Base-by-base conservation (phyloP, 768 basidiomycete genomes). In the Suillus variegatus region DNA sequence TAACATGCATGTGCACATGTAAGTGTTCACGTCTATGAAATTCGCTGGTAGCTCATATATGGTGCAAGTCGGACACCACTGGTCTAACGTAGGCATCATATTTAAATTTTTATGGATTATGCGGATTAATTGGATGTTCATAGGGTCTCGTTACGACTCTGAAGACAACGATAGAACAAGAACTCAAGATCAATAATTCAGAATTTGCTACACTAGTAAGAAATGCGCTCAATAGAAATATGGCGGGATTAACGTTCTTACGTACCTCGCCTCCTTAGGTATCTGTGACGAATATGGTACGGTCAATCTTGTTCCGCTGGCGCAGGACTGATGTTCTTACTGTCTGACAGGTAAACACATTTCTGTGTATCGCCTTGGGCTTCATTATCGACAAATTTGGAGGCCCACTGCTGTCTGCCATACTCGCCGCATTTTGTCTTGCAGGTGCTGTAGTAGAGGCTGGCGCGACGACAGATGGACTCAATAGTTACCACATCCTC, bases 351-450 rank as follows among this genome's bases (percentile, higher is more conserved):
- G 74, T 80, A 63, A 81, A 81, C 72, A 80, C 79, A 2, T 79
- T 80, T 69, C 73, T 81, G n/a, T 80, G 80, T 65, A 75, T 81
- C 66, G 74, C 65, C 41, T 64, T 80, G 40, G 80, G 80, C 22
- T 80, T 80, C 71, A 70, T 71, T 60, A 82, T 81, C 65, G 80
- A 82, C 74, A 80, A 78, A 68, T 77, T 75, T 69, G 81, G 81
- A 40, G 81, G 81, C 43, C 69, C 79, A 10, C 54, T 74, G 18
- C 68, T 80, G 57, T 79, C 80, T 16, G 77, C 80, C 56, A 70
- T 79, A 61, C 74, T 81, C 49, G 75, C 79, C 7, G 62, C 70
- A 25, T 80, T 79, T 69, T 80, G 79, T 67, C 68, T 81, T 32
- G 71, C 71, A 10, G 80, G 80, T 14, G 68, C 79, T 5, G 67